Evolutionary conservation across 2,329 filamentous ascomycete genomes (phyloP), one percentile per base, ranked within the genome.

Genomic region (Stachybotrys echinatus): DNA sequence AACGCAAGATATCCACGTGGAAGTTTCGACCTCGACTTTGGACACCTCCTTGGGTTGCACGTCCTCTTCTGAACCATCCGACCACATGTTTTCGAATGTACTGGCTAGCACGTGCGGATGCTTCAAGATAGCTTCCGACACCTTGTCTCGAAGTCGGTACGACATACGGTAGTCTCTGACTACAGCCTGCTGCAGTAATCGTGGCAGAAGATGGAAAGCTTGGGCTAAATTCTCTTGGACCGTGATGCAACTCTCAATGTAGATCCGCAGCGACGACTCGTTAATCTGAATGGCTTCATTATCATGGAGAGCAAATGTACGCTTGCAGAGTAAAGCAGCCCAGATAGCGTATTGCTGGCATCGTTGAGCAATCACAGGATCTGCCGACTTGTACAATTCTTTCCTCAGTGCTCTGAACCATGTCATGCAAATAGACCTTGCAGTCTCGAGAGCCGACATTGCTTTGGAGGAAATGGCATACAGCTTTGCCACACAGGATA

Each of bases 241-340:
- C 19, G 52, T 55, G 37, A 62, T 53, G 3, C 58, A 59, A 22
- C 58, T 57, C 23, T 62, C 52, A 4, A 62, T 55, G 23, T 53
- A 62, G 2, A 40, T 47, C 7, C 55, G 47, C 5, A 62, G 48
- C 4, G 53, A 49, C 1, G 12, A 12, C 3, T 48, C 46, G 19
- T 62, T 48, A 4, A 60, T n/a, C 0, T n/a, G 17, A n/a, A 49
- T 5, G 3, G 39, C 8, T 1, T 34, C 39, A 10, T 48, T 42
- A 0, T n/a, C n/a, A 10, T 59, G 23, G 6, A 57, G 52, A 0
- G 55, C 48, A 34, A 66, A 71, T 0, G 68, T 71, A 4, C 62
- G 58, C 23, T 70, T 71, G 50, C 81, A 85, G 1, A 86, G 64
- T 1, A 87, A 55, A 0, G 81, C 75, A 0, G 81, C 76, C 65